These are phyloP conservation scores for Barnettozyma botsteinii DNA, from an alignment of 805 yeast genomes.

Conservation along the genomic window DNA sequence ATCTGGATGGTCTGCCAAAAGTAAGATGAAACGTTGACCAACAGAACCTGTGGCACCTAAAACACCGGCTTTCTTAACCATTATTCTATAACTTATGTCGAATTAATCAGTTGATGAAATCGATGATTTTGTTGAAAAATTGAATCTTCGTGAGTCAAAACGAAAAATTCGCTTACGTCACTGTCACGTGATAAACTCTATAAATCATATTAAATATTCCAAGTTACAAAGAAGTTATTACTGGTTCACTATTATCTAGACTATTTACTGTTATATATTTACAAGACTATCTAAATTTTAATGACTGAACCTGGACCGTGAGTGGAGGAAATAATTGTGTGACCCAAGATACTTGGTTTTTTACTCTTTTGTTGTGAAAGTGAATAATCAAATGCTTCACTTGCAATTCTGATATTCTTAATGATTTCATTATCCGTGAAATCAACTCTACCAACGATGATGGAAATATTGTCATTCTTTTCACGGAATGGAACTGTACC, in stretches of 20 bases:
- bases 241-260: no score
- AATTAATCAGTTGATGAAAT: not conserved
- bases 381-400: constrained; percentile 51
- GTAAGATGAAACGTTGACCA: constrained; percentile 89
- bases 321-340: constrained; percentile 61
- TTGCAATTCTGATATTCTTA: constrained; percentile 62
- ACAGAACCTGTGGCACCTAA: constrained; percentile 98
- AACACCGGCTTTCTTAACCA: constrained; percentile 64
- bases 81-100: no score
- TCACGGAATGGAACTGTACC: constrained; percentile 81
- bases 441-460: constrained; percentile 72
- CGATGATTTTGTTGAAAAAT: not conserved
- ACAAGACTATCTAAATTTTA: constrained; percentile 22
- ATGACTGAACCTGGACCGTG: constrained; percentile 78
- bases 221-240: no score
- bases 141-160: not conserved
- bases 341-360: constrained; percentile 66
- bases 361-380: constrained; percentile 53
- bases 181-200: not conserved
- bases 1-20: constrained; percentile 83
- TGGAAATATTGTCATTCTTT: constrained; percentile 48
- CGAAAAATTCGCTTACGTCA: not conserved
- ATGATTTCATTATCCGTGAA: constrained; percentile 74
- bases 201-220: not conserved
- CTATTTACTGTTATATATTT: not conserved